Percentiles rank a stretch among this genome's conserved stretches.
Conservation (phyloP, 2,329 filamentous ascomycete genomes). For the Cladobotryum mycophilum region DNA sequence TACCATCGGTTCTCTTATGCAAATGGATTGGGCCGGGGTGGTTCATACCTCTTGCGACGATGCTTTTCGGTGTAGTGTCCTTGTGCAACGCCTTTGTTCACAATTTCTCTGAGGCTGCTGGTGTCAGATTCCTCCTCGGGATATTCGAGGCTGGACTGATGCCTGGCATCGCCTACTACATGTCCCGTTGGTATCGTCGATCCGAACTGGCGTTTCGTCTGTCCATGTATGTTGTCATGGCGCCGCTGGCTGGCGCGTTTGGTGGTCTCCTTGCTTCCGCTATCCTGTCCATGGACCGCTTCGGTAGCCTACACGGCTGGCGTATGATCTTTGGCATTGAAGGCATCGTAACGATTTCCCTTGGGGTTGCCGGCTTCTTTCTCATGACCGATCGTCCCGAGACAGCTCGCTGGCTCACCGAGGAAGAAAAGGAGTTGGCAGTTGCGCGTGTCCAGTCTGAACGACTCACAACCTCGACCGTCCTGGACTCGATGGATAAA, state of each 20-base stretch:
- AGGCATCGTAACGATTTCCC: slow-evolving; percentile 49
- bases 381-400: slow-evolving; percentile 63
- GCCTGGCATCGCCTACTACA: slow-evolving; percentile 68
- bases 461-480: slow-evolving; percentile 53
- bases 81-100: slow-evolving; percentile 61
- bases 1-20: slow-evolving; percentile 61
- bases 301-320: slow-evolving; percentile 54
- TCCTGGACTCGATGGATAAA: slow-evolving; percentile 57
- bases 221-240: slow-evolving; percentile 64
- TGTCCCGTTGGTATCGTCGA: slow-evolving; percentile 65
- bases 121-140: slow-evolving; percentile 61
- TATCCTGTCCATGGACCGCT: slow-evolving; percentile 55
- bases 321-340: slow-evolving; percentile 67
- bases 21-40: slow-evolving; percentile 67
- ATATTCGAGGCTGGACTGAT: slow-evolving; percentile 69
- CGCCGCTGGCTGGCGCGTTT: slow-evolving; percentile 64
- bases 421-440: slow-evolving; percentile 61
- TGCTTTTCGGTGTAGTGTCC: slow-evolving; percentile 58
- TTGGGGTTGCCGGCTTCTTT: slow-evolving; percentile 55
- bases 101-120: slow-evolving; percentile 44
- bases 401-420: slow-evolving; percentile 58
- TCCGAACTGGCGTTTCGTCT: slow-evolving; percentile 62
- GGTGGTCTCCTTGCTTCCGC: slow-evolving; percentile 60
- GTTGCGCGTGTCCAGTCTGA: slow-evolving; percentile 63
- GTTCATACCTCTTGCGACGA: slow-evolving; percentile 58